Percentiles rank a stretch among this genome's conserved stretches.
Evolutionary conservation across 495 filamentous ascomycete genomes (phyloP).

Genomic region (Neurospora sp.): DNA sequence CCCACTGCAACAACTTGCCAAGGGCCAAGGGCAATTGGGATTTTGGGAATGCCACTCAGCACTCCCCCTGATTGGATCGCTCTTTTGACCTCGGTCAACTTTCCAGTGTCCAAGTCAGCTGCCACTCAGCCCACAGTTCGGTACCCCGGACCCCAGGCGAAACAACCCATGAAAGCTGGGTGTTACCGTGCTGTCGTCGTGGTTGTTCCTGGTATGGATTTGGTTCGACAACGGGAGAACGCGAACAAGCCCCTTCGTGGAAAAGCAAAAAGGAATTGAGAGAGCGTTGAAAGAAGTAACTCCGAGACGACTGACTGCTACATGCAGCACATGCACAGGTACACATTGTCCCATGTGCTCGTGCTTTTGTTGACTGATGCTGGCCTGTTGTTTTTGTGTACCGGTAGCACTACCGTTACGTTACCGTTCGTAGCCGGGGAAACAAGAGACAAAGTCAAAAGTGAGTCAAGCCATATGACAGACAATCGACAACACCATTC

Average conservation of each 20-base stretch:
- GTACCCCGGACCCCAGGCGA: neutral
- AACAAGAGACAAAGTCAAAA: neutral
- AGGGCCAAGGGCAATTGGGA: neutral
- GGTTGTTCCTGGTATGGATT: neutral
- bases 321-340: neutral
- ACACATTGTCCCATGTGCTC: neutral
- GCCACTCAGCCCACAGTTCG: neutral
- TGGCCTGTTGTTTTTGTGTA: neutral
- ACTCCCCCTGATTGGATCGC: neutral
- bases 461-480: neutral
- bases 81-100: slow-evolving; percentile 1
- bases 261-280: neutral
- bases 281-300: neutral
- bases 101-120: neutral
- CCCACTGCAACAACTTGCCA: neutral
- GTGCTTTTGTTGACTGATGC: neutral
- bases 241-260: neutral
- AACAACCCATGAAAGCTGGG: neutral
- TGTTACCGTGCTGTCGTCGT: neutral
- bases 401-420: neutral
- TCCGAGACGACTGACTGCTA: neutral
- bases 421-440: neutral
- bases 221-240: neutral
- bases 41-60: neutral
- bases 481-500: neutral